These are phyloP conservation scores for Tephrocybe sp. DNA, from an alignment of 768 basidiomycete species.

Conservation along the genomic window DNA sequence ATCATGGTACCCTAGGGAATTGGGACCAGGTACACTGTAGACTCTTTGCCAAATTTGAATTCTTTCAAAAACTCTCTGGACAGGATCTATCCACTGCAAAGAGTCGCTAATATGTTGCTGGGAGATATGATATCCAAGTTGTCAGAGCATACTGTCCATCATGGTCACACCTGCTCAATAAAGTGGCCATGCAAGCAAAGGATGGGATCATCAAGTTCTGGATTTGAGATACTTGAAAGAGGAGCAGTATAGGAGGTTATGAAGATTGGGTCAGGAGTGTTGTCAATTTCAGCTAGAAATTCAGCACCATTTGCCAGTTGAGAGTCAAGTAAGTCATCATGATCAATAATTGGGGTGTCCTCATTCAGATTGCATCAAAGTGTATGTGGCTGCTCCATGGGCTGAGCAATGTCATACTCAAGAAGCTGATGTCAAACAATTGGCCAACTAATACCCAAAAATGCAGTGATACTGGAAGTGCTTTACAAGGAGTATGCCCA, in stretches of 20 bases:
- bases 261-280: background rate
- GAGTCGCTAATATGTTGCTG: constrained; percentile 12
- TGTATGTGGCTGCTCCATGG: constrained; percentile 8
- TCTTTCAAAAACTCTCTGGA: constrained; percentile 15
- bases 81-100: constrained; percentile 17
- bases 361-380: background rate
- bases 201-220: background rate
- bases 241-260: background rate
- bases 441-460: constrained; percentile 7
- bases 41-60: constrained; percentile 18
- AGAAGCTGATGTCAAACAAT: constrained; percentile 17
- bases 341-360: too few species aligned
- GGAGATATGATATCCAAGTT: constrained; percentile 13
- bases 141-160: constrained; percentile 21
- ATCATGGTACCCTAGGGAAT: constrained; percentile 37
- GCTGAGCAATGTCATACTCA: constrained; percentile 16
- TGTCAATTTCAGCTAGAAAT: too few species aligned
- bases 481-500: constrained; percentile 7
- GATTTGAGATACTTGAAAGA: background rate
- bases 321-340: too few species aligned
- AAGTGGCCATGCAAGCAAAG: background rate
- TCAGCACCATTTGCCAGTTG: too few species aligned
- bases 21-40: constrained; percentile 28
- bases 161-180: constrained; percentile 21
- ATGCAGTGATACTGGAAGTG: background rate